A percentile compares a stretch with the other conserved stretches of the same genome.
These are phyloP conservation scores for Peniophora sp. DNA, from an alignment of 1,284 basidiomycete genomes.

Conservation along the genomic window DNA sequence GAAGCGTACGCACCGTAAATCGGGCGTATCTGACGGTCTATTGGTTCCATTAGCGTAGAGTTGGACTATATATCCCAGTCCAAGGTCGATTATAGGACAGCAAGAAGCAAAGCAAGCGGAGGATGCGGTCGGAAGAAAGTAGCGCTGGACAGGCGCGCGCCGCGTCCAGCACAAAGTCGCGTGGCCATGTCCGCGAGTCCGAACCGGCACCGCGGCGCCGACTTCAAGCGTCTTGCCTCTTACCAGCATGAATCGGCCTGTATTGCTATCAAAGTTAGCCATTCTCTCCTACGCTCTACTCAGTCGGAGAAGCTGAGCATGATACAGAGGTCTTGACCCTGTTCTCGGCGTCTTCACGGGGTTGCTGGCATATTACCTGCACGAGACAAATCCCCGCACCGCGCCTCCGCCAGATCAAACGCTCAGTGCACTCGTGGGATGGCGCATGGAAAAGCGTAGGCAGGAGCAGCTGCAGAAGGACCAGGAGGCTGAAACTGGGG, in stretches of 20 bases:
- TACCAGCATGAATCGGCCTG: conserved; percentile 2
- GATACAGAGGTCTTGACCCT: conserved; percentile 55
- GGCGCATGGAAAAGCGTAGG: conserved; percentile 40
- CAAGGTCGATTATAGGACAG: conserved; percentile 6
- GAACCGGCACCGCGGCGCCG: too few relatives aligned
- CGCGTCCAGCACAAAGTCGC: too few relatives aligned
- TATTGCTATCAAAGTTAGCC: conserved; percentile 14
- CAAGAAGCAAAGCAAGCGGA: conserved; percentile 2
- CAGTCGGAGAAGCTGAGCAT: background rate
- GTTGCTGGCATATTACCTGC: conserved; percentile 73
- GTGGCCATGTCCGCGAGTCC: too few relatives aligned
- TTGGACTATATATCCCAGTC: too few relatives aligned
- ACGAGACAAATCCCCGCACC: conserved; percentile 80
- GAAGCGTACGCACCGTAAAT: conserved; percentile 54
- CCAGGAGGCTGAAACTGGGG: too few relatives aligned
- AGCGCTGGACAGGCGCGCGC: too few relatives aligned
- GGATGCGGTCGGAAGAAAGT: background rate
- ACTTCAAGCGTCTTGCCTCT: background rate
- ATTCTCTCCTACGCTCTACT: conserved; percentile 1
- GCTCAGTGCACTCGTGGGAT: conserved; percentile 51
- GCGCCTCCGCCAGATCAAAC: conserved; percentile 60
- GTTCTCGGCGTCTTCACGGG: conserved; percentile 79
- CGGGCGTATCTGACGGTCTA: conserved; percentile 74
- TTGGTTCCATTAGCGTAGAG: conserved; percentile 35
- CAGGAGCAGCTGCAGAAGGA: background rate